Evolutionary conservation across 176 grass and related monocot species (phyloP).

Genomic region (Juncus effusus): DNA sequence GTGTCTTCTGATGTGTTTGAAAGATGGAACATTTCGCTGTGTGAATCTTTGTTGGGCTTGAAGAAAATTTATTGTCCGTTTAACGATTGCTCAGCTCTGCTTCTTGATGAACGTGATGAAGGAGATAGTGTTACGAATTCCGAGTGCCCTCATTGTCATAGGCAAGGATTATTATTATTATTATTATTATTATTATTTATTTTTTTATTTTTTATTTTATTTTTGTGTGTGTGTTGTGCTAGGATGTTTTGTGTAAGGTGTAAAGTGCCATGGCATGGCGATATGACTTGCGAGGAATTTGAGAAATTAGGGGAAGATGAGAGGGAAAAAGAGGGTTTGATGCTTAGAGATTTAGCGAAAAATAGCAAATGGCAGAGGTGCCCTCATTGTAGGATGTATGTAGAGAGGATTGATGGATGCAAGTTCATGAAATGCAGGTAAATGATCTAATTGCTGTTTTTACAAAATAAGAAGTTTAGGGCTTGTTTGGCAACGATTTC

Average conservation of each 20-base stretch:
- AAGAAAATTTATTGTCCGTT: conserved; percentile 65
- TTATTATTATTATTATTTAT: too few species aligned
- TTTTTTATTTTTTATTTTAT: too few species aligned
- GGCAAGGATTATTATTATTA: background rate
- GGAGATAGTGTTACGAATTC: conserved; percentile 17
- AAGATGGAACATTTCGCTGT: conserved; percentile 43
- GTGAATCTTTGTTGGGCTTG: conserved; percentile 36
- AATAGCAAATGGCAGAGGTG: conserved; percentile 61
- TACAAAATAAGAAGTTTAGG: too few species aligned
- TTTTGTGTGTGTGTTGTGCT: too few species aligned
- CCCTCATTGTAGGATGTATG: conserved; percentile 60
- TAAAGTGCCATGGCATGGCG: conserved; percentile 53
- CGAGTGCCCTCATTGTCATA: conserved; percentile 53
- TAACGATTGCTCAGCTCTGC: conserved; percentile 48
- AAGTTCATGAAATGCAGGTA: conserved; percentile 66
- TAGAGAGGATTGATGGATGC: conserved; percentile 41
- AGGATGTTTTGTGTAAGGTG: conserved; percentile 49
- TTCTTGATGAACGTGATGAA: conserved; percentile 30
- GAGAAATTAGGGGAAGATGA: conserved; percentile 28
- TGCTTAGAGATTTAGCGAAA: conserved; percentile 38
- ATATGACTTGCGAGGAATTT: conserved; percentile 45
- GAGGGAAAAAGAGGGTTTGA: conserved; percentile 36
- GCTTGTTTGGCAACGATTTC: too few species aligned
- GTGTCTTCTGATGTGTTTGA: conserved; percentile 34
- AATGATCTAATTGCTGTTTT: background rate